These are phyloP conservation scores for Martiniozyma asiatica DNA, from an alignment of 1,139 yeast genomes.

Conservation along the genomic window DNA sequence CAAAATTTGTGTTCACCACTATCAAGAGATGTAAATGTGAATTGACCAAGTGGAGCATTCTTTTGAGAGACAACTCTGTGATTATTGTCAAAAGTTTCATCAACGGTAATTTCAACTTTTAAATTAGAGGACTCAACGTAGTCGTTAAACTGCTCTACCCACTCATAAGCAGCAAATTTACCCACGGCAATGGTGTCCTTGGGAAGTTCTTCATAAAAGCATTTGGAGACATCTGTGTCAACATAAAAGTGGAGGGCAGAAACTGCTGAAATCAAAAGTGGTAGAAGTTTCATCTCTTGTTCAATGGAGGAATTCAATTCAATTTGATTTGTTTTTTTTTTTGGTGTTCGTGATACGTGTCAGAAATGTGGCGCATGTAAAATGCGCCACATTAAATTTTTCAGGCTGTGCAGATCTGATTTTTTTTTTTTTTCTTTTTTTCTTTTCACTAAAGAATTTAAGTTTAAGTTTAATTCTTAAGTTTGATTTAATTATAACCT, in stretches of 20 bases:
- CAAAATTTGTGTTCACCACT: conserved; percentile 55
- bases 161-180: conserved; percentile 24
- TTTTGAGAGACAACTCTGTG: conserved; percentile 47
- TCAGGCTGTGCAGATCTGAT: too few relatives aligned
- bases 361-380: too few relatives aligned
- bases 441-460: too few relatives aligned
- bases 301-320: too few relatives aligned
- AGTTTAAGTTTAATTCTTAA: too few relatives aligned
- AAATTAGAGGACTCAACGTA: conserved; percentile 26
- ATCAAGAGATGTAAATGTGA: conserved; percentile 48
- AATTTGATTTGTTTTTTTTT: too few relatives aligned
- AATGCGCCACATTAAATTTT: too few relatives aligned
- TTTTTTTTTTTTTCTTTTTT: too few relatives aligned
- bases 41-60: conserved; percentile 39
- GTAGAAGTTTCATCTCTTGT: conserved; percentile 1
- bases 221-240: conserved; percentile 31
- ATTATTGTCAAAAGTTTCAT: conserved; percentile 44
- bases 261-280: neutral
- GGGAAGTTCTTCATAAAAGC: conserved; percentile 45
- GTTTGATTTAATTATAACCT: too few relatives aligned
- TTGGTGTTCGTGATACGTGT: too few relatives aligned
- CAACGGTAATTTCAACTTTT: conserved; percentile 32
- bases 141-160: conserved; percentile 22
- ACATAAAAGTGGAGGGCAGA: conserved; percentile 30
- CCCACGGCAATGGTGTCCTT: conserved; percentile 41